Percentiles rank a stretch among this genome's conserved stretches.
Evolutionary conservation across 2,329 filamentous ascomycete species (phyloP).

Genomic region (Colletotrichum gigasporum): DNA sequence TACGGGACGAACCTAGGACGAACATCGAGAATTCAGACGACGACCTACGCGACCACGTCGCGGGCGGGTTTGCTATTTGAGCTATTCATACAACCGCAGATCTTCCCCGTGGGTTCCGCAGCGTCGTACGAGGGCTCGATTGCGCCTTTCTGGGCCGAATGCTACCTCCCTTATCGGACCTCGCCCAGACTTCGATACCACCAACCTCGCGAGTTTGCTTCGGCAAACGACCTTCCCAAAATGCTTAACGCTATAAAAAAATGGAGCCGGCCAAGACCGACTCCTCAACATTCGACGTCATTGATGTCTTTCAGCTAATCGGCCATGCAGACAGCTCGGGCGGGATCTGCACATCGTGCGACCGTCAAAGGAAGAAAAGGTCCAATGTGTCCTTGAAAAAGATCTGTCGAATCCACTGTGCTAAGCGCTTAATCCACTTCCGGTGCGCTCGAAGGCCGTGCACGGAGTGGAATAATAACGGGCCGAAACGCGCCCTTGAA

Average conservation of each 20-base stretch:
- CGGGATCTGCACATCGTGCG: too few relatives aligned
- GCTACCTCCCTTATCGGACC: constrained; percentile 14
- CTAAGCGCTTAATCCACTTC: too few relatives aligned
- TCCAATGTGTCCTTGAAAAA: too few relatives aligned
- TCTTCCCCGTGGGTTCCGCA: background rate
- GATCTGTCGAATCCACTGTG: too few relatives aligned
- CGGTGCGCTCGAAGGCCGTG: too few relatives aligned
- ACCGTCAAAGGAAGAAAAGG: too few relatives aligned
- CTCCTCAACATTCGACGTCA: background rate
- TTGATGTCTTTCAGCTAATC: background rate
- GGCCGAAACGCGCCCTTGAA: too few relatives aligned
- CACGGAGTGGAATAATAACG: too few relatives aligned
- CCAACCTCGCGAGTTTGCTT: background rate
- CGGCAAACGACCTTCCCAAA: constrained; percentile 21
- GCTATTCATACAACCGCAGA: background rate
- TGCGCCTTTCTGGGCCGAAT: constrained; percentile 6
- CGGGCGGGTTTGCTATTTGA: background rate
- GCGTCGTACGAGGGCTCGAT: background rate
- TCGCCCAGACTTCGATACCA: background rate
- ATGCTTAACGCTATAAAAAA: background rate
- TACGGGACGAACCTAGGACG: background rate
- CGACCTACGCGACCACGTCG: background rate
- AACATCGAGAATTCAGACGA: background rate
- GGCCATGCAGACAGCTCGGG: background rate
- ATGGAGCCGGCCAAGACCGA: constrained; percentile 15